Percentiles rank a stretch among this genome's conserved stretches.
These are phyloP conservation scores for Eucalyptus dawsonii DNA, from an alignment of 345 rosid genomes.

Conservation along the genomic window DNA sequence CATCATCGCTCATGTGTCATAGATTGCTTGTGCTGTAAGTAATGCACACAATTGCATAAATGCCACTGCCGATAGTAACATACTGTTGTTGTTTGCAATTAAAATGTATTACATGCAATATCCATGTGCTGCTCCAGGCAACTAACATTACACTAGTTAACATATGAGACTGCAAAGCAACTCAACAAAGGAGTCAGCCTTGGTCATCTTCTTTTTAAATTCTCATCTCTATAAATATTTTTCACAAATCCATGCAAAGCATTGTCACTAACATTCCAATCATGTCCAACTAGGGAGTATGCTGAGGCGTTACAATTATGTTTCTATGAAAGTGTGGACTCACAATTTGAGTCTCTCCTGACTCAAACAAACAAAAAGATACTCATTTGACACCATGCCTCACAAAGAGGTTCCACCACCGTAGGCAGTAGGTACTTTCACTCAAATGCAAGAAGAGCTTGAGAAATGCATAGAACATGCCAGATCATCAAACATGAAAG, in stretches of 20 bases:
- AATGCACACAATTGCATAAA: not conserved
- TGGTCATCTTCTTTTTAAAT: not conserved
- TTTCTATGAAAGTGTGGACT: not conserved
- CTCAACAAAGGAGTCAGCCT: not conserved
- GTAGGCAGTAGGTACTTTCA: not conserved
- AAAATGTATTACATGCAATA: not conserved
- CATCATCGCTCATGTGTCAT: not conserved
- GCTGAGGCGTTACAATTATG: not conserved
- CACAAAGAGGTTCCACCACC: not conserved
- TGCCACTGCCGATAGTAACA: not conserved
- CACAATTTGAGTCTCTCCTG: not conserved
- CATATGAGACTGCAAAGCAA: not conserved
- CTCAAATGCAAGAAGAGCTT: not conserved
- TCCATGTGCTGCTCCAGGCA: not conserved
- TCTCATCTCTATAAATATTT: not conserved
- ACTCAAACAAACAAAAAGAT: not conserved
- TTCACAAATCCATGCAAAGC: not conserved
- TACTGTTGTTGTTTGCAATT: not conserved
- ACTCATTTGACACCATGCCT: not conserved
- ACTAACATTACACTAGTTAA: not conserved
- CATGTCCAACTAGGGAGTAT: not conserved
- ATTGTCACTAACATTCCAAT: not conserved
- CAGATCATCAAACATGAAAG: not conserved
- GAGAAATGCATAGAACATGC: not conserved
- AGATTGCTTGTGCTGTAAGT: not conserved